Base-by-base conservation (phyloP, 2,329 filamentous ascomycete species). In the Xylaria sp. region DNA sequence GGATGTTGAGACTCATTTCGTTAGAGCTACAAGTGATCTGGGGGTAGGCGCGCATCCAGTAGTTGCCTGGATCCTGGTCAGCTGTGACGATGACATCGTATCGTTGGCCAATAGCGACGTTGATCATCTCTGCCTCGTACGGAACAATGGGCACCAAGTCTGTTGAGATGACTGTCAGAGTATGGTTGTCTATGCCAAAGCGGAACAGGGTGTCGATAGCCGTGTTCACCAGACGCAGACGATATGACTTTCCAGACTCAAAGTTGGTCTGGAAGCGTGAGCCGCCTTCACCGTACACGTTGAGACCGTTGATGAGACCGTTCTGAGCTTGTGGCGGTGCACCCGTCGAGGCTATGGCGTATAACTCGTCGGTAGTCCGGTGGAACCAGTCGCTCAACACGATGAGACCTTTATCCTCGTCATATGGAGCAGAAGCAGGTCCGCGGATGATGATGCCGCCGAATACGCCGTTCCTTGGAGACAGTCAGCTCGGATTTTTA, bases 401-500 rank as follows among this genome's bases (percentile, higher is more conserved):
- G 1, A 89, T 69, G 21, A 82, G 72, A 4, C 88, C 88, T 0
- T 89, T 77, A 68, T 91, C 88, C 51, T 84, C 79, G 64, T 91
- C 86, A 65, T 89, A 89, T 63, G 85, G 79, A 19, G 80, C 78
- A 2, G 82, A 81, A 0, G 82, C 79, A 0, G 87, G 87, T 0
- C 87, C 87, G 52, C 87, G 79, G 66, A 89, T 84, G 8, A 89
- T 74, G 38, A 91, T 84, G 1, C 82, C 81, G 0, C 88, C 88
- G 37, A 71, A 65, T 21, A 71, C 69, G 21, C 69, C 69, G 31
- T 72, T 71, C 64, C 70, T 69, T 60, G n/a, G 19, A 55, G 11
- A 42, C n/a, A 4, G 9, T 67, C 35, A 67, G 65, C 33, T 28
- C 46, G 6, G 37, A 7, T 4, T 8, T 42, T 40, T 42, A 17